Evolutionary conservation across 2,329 filamentous ascomycete species (phyloP), one percentile per base, ranked within the genome.

Genomic region (Paecilomyces niveus): DNA sequence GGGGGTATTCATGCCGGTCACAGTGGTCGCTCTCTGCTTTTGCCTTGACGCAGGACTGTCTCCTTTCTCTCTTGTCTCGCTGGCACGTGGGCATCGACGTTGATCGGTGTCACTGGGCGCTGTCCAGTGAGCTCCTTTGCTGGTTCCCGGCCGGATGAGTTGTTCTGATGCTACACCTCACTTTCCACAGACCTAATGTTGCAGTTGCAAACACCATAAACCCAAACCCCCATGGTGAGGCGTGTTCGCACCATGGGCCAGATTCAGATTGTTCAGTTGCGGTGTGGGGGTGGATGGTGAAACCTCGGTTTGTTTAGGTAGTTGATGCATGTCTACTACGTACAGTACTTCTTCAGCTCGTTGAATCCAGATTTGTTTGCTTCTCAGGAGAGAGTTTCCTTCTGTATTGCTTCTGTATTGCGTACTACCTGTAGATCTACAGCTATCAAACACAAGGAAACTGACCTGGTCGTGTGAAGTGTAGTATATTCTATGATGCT

Each of bases 21-120:
- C 54, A 26, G 33, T 55, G 54, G 54, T 39, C 54, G 54, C 54
- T 15, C 54, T 55, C 33, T 55, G 31, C 35, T 21, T 39, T 15
- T 35, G 18, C 33, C 15, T 18, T 26, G 31, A 22, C 10, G 22
- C 21, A 39, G 33, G 54, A 21, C 33, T 55, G 54, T 55, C 54
- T 26, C 24, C 7, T 35, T 55, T 35, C 35, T 33, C 22, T 22
- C 53, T 54, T 26, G 22, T 55, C 33, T 55, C 18, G 21, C 32
- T 55, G 33, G 54, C 54, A 39, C 33, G 54, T 55, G 54, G 54
- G 35, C 22, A 24, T 22, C 18, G 29, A 35, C 21, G 24, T 24
- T 52, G 50, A 13, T 24, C 50, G 26, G 50, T 29, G 50, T 24
- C 50, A 52, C 50, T 52, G 50, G 50, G 22, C 11, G 10, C 13